phyloP scores from a whole-genome alignment of 2,329 filamentous ascomycete species.

The Trichophyton equinum region DNA sequence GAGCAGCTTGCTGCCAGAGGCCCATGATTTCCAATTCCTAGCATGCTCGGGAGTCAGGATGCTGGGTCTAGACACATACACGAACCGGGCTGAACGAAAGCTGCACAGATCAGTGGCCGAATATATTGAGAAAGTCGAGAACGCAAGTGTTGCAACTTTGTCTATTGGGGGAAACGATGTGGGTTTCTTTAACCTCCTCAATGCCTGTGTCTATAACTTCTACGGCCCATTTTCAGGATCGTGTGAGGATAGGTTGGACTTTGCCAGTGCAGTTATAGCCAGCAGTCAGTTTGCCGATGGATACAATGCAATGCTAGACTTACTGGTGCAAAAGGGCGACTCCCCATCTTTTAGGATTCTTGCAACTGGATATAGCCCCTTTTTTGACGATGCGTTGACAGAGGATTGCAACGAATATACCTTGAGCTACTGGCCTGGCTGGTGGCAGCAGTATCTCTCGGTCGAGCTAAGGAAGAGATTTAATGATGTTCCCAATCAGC shows the following conservation, averaged over 20 bases:
- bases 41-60: slow-evolving; percentile 19
- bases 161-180: slow-evolving; percentile 12
- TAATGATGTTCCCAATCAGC: slow-evolving; percentile 15
- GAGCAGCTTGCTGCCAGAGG: slow-evolving; percentile 10
- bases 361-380: slow-evolving; percentile 14
- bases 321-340: slow-evolving; percentile 17
- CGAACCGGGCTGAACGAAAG: slow-evolving; percentile 5
- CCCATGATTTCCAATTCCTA: slow-evolving; percentile 15
- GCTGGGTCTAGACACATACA: slow-evolving; percentile 12
- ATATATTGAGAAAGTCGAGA: slow-evolving; percentile 9
- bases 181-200: slow-evolving; percentile 19
- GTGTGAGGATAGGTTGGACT: slow-evolving; percentile 6
- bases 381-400: slow-evolving; percentile 17
- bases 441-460: slow-evolving; percentile 12
- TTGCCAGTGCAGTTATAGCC: slow-evolving; percentile 5
- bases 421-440: slow-evolving; percentile 11
- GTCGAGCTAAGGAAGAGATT: slow-evolving; percentile 16
- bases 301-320: slow-evolving; percentile 13
- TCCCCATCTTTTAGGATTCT: slow-evolving; percentile 17
- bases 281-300: slow-evolving; percentile 13
- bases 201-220: slow-evolving; percentile 19
- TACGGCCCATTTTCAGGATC: slow-evolving; percentile 11
- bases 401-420: slow-evolving; percentile 11
- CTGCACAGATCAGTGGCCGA: slow-evolving; percentile 6
- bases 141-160: slow-evolving; percentile 12